These are phyloP conservation scores for Tetrapisispora taiwanensis DNA, from an alignment of 805 yeast species.

Conservation along the genomic window DNA sequence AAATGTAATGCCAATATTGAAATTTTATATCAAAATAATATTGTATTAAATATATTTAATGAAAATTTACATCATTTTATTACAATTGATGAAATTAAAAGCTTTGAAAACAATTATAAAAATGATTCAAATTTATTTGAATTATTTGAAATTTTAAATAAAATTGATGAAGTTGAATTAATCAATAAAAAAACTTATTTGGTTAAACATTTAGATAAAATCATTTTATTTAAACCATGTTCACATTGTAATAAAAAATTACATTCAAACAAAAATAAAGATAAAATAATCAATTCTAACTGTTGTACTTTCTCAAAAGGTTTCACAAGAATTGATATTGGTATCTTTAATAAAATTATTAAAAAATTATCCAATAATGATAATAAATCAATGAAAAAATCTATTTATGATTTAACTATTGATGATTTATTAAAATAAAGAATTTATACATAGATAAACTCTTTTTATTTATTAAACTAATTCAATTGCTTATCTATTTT, in stretches of 20 bases:
- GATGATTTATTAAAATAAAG: not conserved
- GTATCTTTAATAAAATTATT: constrained; percentile 2
- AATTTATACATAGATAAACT: not conserved
- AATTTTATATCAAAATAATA: constrained; percentile 28
- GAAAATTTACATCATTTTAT: constrained; percentile 18
- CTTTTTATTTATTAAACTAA: too few species aligned
- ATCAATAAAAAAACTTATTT: constrained; percentile 1
- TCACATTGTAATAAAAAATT: constrained; percentile 36
- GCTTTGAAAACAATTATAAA: not conserved
- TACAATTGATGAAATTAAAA: constrained; percentile 9
- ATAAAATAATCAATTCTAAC: not conserved
- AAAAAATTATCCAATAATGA: not conserved
- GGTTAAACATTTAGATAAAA: constrained; percentile 26
- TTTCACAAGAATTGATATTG: constrained; percentile 23
- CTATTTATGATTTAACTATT: not conserved
- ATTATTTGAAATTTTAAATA: not conserved
- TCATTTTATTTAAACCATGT: constrained; percentile 45
- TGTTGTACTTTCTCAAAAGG: constrained; percentile 54
- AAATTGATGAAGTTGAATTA: constrained; percentile 1
- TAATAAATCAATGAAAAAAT: not conserved
- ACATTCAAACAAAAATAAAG: not conserved
- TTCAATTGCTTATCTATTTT: not conserved
- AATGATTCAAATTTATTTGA: not conserved
- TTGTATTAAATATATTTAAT: constrained; percentile 4
- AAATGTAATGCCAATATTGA: constrained; percentile 63